Percentiles rank a stretch among this genome's conserved stretches.
Evolutionary conservation across 305 asterid genomes (phyloP).

Genomic region (Withania somnifera): DNA sequence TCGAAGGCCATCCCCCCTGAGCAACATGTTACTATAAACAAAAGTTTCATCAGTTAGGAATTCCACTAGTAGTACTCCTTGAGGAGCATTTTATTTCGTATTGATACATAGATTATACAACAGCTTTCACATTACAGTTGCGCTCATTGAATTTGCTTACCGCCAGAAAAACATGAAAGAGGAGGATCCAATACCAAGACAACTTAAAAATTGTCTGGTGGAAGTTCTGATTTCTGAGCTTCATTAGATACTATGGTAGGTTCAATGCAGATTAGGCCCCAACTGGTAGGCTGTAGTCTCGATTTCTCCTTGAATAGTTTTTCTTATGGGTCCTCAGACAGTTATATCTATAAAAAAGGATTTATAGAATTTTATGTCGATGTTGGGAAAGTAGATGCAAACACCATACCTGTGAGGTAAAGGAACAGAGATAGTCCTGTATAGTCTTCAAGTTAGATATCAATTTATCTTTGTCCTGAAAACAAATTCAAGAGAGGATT

Average conservation of each 20-base stretch:
- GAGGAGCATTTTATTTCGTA: background rate
- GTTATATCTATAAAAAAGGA: background rate
- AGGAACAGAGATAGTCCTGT: constrained; percentile 92
- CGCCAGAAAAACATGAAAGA: background rate
- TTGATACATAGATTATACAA: background rate
- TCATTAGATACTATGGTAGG: background rate
- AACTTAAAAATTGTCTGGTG: background rate
- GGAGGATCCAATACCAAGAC: background rate
- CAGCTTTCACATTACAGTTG: background rate
- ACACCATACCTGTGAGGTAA: constrained; percentile 59
- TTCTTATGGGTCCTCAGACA: background rate
- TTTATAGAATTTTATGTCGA: background rate
- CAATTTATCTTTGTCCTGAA: constrained; percentile 82
- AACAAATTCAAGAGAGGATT: constrained; percentile 6
- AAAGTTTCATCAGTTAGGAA: too few species aligned
- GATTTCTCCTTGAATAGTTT: background rate
- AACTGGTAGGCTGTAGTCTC: background rate
- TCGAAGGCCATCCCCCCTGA: too few species aligned
- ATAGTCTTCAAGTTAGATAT: constrained; percentile 73
- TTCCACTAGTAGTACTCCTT: too few species aligned
- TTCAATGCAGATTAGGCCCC: background rate
- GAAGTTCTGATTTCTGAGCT: background rate
- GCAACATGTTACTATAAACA: too few species aligned
- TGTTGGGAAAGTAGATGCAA: background rate
- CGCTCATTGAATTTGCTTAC: background rate